Evolutionary conservation across 2,329 filamentous ascomycete genomes (phyloP), one percentile per base, ranked within the genome.

Genomic region (Colletotrichum higginsianum): DNA sequence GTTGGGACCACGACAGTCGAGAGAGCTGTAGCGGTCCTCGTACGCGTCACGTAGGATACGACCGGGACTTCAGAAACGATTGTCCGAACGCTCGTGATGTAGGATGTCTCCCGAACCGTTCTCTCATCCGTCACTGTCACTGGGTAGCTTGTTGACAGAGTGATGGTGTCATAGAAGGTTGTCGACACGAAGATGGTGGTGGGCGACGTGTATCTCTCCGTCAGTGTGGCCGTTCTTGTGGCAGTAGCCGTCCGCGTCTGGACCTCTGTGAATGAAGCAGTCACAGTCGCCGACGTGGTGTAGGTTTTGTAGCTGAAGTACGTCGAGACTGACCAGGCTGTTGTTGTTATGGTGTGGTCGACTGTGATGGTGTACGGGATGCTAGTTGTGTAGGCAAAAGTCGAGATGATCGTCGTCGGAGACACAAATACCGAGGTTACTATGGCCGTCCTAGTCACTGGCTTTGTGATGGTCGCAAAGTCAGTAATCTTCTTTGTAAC

Each of bases 111-210:
- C 49, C 61, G 56, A 8, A 70, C 55, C 1, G 70, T 72, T 3
- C 57, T 68, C 18, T 72, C 70, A 38, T 66, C 60, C 1, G 72
- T 67, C 16, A 75, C 62, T 2, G 75, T 76, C 18, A 75, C 72
- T 3, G 73, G 61, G 26, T 73, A 66, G 26, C 74, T 72, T 38
- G 74, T 75, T 0, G 71, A 69, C 13, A 75, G 46, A 0, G 71
- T 73, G 38, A 74, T 62, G 4, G 75, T 76, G 2, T 74, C 67
- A 1, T 66, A 60, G 13, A 73, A 61, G 1, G 70, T 72, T 12
- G 47, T 71, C 9, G 66, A 61, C 11, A 72, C 70, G 23, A 61
- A 72, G 16, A 72, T 44, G 1, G 66, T 72, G 12, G 70, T 72
- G 4, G 61, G 52, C 5, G 68, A 67, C 35, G 70, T 69, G 21